These are phyloP conservation scores for Clavispora carvajalis DNA, from an alignment of 805 yeast genomes.

Conservation along the genomic window DNA sequence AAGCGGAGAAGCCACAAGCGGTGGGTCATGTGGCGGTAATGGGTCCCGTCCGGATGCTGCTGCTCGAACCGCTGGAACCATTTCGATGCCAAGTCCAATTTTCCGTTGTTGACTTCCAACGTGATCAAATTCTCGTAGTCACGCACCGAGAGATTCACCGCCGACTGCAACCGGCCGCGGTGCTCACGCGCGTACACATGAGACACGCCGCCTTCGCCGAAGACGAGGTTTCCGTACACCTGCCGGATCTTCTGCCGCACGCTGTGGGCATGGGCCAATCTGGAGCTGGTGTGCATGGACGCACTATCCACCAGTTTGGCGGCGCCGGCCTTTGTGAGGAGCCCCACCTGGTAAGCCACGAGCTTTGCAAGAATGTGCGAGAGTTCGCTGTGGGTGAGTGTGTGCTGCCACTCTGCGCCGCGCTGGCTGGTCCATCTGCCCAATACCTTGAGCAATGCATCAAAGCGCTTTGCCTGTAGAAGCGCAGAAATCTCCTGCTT, in stretches of 20 bases:
- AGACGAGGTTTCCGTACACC: conserved; percentile 12
- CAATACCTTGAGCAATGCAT: conserved; percentile 5
- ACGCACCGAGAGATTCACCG: conserved; percentile 13
- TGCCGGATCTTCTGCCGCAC: conserved; percentile 10
- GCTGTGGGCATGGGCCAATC: conserved; percentile 8
- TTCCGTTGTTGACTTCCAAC: conserved; percentile 31
- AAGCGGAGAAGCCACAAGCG: conserved; percentile 33
- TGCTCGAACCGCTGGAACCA: conserved; percentile 34
- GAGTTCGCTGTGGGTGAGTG: conserved; percentile 9
- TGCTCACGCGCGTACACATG: conserved; percentile 7
- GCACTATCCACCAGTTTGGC: conserved; percentile 1
- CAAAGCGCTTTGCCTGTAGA: conserved; percentile 5
- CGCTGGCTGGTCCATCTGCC: conserved; percentile 9
- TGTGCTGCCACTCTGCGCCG: conserved; percentile 6
- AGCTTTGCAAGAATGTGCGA: conserved; percentile 8
- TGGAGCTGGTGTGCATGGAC: not conserved
- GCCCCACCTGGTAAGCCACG: conserved; percentile 9
- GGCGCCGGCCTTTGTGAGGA: conserved; percentile 8
- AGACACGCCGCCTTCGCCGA: not conserved
- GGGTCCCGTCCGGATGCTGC: conserved; percentile 14
- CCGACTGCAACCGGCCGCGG: conserved; percentile 1
- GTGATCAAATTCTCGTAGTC: conserved; percentile 37
- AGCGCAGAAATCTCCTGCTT: conserved; percentile 8
- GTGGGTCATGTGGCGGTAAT: conserved; percentile 21
- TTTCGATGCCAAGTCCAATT: conserved; percentile 34